phyloP scores from a whole-genome alignment of 345 rosid genomes.

The Odontarrhena argentea region DNA sequence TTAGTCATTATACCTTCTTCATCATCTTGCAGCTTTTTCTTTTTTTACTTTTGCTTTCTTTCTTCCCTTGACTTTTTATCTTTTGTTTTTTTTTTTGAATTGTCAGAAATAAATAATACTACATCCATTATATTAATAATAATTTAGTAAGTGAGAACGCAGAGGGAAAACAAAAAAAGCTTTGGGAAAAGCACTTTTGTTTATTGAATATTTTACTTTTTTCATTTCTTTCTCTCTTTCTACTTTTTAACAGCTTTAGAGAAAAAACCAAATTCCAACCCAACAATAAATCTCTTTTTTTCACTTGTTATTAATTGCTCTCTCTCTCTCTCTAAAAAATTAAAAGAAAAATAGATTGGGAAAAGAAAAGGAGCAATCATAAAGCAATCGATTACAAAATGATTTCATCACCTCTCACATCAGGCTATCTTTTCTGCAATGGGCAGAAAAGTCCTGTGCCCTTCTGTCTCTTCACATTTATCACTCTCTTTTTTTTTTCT shows the following conservation, averaged over 20 bases:
- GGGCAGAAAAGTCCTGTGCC: conserved; percentile 47
- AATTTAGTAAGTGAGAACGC: conserved; percentile 19
- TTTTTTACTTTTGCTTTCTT: conserved; percentile 36
- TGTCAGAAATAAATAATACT: conserved; percentile 35
- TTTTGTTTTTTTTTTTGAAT: conserved; percentile 15
- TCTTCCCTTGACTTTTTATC: conserved; percentile 45
- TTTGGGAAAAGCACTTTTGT: conserved; percentile 43
- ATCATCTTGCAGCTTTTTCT: conserved; percentile 45
- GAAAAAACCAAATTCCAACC: conserved; percentile 30
- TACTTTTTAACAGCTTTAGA: conserved; percentile 33
- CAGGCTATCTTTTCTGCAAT: conserved; percentile 46
- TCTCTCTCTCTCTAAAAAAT: conserved; percentile 7
- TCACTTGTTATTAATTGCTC: conserved; percentile 31
- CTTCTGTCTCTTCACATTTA: conserved; percentile 50
- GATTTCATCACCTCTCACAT: conserved; percentile 50
- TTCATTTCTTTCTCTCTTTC: conserved; percentile 14
- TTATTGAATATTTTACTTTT: conserved; percentile 27
- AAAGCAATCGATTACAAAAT: conserved; percentile 54
- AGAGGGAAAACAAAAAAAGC: conserved; percentile 20
- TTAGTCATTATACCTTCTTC: conserved; percentile 41
- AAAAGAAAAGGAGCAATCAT: conserved; percentile 40
- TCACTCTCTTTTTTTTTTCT: conserved; percentile 31
- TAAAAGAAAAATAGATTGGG: background rate
- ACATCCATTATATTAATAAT: background rate
- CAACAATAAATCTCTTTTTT: conserved; percentile 18